Base-by-base conservation (phyloP, 352 stramenopile species). In the Phytophthora lateralis region DNA sequence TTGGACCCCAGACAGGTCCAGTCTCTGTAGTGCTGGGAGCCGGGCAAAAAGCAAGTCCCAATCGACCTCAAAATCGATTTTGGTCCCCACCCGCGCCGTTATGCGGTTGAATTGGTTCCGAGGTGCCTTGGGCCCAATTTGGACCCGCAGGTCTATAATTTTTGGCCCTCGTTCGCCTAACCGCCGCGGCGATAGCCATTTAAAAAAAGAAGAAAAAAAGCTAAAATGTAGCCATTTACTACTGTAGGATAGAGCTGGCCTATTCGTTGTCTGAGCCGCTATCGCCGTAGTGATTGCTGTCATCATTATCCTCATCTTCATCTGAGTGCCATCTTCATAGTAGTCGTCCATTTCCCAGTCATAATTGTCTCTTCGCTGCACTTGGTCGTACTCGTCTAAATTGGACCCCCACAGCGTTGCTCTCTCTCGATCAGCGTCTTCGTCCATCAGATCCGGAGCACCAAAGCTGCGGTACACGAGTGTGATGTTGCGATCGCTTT, bases 1-100 rank as follows among this genome's bases (percentile, higher is more conserved):
- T 32, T 69, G 58, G 15, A 79, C 60, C 15, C 15, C 12, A 17
- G 66, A 74, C 34, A 79, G 52, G 47, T 79, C 71, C 18, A 79
- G 38, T 45, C 71, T 54, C 27, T 65, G 35, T 20, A 79, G 44
- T 14, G 52, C 41, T 20, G 71, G 58, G 7, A 71, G 44, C 8
- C 53, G 44, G 4, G 51, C 47, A n/a, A 79, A 66, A 6, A 76
- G 7, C 0, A 52, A 42, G 26, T 67, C 43, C 71, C 71, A 79
- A 9, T 60, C 43, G 9, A 78, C 56, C 11, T 63, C 27, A 9
- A 63, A 49, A 1, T 67, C 43, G 8, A 17, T 73, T 49, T 8
- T 21, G 46, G 20, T 3, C 21, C 14, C 43, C 6, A n/a, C 11
- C 12, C 0, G n/a, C 15, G 11, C 14, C 32, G 9, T 41, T 11